Conservation (phyloP, 2,329 filamentous ascomycete genomes). For the Chaetomium globosum region DNA sequence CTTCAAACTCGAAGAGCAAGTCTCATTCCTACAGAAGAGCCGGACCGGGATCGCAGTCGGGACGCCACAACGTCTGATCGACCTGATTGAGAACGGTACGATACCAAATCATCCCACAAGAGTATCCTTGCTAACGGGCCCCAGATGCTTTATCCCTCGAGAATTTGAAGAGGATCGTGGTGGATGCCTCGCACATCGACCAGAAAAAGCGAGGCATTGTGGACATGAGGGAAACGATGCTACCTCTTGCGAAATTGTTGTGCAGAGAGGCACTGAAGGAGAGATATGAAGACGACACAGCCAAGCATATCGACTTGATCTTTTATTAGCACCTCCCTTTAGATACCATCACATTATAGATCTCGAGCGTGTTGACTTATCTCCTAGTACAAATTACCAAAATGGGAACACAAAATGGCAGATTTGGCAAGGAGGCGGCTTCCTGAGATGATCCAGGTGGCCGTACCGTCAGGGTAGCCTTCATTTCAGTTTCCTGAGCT, state of each 20-base stretch:
- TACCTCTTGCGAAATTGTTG: constrained; percentile 76
- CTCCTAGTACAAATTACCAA: too few relatives aligned
- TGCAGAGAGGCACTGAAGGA: constrained; percentile 70
- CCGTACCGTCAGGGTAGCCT: neutral
- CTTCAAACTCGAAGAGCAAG: constrained; percentile 89
- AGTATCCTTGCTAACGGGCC: constrained; percentile 19
- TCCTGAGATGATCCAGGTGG: neutral
- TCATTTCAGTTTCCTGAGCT: neutral
- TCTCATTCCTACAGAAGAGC: constrained; percentile 68
- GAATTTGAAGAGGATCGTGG: constrained; percentile 74
- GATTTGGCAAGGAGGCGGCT: neutral
- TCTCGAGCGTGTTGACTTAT: neutral
- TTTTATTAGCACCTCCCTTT: constrained; percentile 56
- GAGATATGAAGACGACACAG: constrained; percentile 60
- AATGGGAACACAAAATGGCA: neutral
- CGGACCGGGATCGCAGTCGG: constrained; percentile 87
- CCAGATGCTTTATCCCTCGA: constrained; percentile 69
- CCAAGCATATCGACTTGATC: constrained; percentile 61
- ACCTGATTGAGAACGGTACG: constrained; percentile 79
- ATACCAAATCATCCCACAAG: constrained; percentile 3
- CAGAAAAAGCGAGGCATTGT: constrained; percentile 91
- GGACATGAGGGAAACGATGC: constrained; percentile 91
- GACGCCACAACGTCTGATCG: constrained; percentile 79
- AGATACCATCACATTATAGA: constrained; percentile 19
- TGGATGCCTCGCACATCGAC: constrained; percentile 92